A percentile compares a stretch with the other conserved stretches of the same genome.
Conservation (phyloP, 2,329 filamentous ascomycete genomes). For the Xylariaceae sp. region DNA sequence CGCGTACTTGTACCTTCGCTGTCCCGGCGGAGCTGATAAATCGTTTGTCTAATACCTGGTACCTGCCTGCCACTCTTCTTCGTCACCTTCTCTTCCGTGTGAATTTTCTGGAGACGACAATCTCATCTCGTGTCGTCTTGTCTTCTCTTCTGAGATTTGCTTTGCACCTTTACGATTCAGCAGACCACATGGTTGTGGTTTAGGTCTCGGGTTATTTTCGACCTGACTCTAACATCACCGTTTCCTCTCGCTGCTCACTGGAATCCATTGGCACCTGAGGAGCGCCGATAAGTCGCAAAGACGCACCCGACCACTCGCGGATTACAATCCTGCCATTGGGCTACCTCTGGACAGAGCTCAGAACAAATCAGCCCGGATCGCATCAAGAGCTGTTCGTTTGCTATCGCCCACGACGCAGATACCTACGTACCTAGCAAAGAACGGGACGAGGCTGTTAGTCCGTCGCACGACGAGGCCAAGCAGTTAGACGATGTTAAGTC, state of each 20-base stretch:
- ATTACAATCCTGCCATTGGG: not conserved
- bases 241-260: conserved; percentile 1
- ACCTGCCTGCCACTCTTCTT: conserved; percentile 9
- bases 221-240: not conserved
- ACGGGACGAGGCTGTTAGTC: conserved; percentile 12
- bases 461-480: conserved; percentile 10
- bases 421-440: not conserved
- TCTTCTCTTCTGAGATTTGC: conserved; percentile 10
- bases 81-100: conserved; percentile 18
- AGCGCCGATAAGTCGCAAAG: conserved; percentile 12
- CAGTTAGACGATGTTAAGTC: conserved; percentile 1
- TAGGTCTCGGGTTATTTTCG: conserved; percentile 1
- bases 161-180: conserved; percentile 11
- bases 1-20: conserved; percentile 7
- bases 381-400: conserved; percentile 11
- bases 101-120: conserved; percentile 15
- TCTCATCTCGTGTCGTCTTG: conserved; percentile 5
- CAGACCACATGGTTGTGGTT: conserved; percentile 9
- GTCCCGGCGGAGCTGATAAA: conserved; percentile 27
- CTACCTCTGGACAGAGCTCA: not conserved
- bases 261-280: conserved; percentile 2
- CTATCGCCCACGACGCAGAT: conserved; percentile 3
- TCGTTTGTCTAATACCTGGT: conserved; percentile 15
- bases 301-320: conserved; percentile 6
- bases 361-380: conserved; percentile 1